These are phyloP conservation scores for Maudiozyma humilis DNA, from an alignment of 1,139 yeast genomes.

Conservation along the genomic window DNA sequence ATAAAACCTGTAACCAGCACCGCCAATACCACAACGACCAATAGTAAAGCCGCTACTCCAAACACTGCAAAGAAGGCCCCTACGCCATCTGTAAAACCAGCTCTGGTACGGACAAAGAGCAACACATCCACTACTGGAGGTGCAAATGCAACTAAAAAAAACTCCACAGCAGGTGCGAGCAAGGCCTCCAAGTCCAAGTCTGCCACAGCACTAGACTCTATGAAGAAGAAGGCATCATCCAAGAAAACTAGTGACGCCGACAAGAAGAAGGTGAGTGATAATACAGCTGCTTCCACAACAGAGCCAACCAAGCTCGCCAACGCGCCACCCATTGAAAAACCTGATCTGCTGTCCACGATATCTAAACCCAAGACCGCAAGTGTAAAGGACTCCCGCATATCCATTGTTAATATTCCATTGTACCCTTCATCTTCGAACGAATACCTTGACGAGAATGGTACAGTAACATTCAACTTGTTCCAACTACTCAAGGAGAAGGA, in stretches of 20 bases:
- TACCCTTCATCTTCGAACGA: slow-evolving; percentile 32
- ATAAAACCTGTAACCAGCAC: neutral
- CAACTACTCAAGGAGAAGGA: slow-evolving; percentile 51
- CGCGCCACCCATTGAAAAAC: slow-evolving; percentile 29
- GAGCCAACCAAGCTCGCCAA: slow-evolving; percentile 17
- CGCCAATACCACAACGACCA: neutral
- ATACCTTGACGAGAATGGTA: slow-evolving; percentile 57
- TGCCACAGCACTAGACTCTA: slow-evolving; percentile 6
- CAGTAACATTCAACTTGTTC: slow-evolving; percentile 69
- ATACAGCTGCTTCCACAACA: neutral
- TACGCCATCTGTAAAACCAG: neutral
- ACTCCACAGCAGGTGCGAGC: slow-evolving; percentile 8
- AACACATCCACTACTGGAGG: neutral
- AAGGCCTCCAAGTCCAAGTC: slow-evolving; percentile 15
- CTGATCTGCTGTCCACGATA: slow-evolving; percentile 19
- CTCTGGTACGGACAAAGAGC: slow-evolving; percentile 7
- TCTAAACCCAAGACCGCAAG: slow-evolving; percentile 21
- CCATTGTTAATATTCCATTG: slow-evolving; percentile 47
- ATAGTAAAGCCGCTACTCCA: neutral
- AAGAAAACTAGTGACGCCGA: slow-evolving; percentile 14
- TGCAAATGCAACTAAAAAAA: slow-evolving; percentile 7
- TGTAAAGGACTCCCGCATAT: slow-evolving; percentile 23
- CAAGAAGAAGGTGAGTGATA: slow-evolving; percentile 13
- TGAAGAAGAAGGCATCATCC: slow-evolving; percentile 3
- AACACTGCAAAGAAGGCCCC: neutral